A percentile compares a stretch with the other conserved stretches of the same genome.
Evolutionary conservation across 2,329 filamentous ascomycete species (phyloP).

Genomic region (Dendrostoma leiphaemia): DNA sequence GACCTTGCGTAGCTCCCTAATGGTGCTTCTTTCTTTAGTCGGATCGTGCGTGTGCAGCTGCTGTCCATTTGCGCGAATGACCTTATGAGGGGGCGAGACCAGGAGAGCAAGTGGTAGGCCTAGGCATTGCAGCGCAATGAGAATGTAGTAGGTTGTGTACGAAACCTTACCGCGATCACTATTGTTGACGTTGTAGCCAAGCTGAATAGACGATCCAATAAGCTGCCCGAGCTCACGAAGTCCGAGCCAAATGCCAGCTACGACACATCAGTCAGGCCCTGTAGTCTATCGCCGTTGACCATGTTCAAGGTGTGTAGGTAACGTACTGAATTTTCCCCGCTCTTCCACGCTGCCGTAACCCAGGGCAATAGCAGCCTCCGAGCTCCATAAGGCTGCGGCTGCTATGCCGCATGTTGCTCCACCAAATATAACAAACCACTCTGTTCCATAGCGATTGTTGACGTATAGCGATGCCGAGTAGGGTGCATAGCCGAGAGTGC

Average conservation of each 20-base stretch:
- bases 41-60: conserved; percentile 28
- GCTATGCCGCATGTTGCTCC: conserved; percentile 39
- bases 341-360: conserved; percentile 45
- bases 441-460: conserved; percentile 41
- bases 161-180: conserved; percentile 43
- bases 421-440: conserved; percentile 43
- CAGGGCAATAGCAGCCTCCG: conserved; percentile 34
- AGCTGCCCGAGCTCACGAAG: conserved; percentile 52
- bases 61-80: conserved; percentile 37
- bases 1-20: conserved; percentile 36
- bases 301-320: no score
- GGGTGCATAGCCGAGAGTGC: conserved; percentile 41
- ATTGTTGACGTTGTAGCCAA: conserved; percentile 45
- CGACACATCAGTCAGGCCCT: neutral
- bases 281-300: no score
- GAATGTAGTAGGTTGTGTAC: conserved; percentile 38
- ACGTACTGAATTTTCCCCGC: conserved; percentile 38
- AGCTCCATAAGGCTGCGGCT: conserved; percentile 35
- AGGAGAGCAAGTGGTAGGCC: conserved; percentile 43
- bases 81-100: conserved; percentile 43
- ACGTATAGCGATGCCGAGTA: conserved; percentile 42
- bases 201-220: conserved; percentile 49
- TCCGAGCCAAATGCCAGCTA: conserved; percentile 51
- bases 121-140: conserved; percentile 44
- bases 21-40: conserved; percentile 35